Evolutionary conservation across 2,329 filamentous ascomycete species (phyloP).

Genomic region (Trichoderma semiorbis): DNA sequence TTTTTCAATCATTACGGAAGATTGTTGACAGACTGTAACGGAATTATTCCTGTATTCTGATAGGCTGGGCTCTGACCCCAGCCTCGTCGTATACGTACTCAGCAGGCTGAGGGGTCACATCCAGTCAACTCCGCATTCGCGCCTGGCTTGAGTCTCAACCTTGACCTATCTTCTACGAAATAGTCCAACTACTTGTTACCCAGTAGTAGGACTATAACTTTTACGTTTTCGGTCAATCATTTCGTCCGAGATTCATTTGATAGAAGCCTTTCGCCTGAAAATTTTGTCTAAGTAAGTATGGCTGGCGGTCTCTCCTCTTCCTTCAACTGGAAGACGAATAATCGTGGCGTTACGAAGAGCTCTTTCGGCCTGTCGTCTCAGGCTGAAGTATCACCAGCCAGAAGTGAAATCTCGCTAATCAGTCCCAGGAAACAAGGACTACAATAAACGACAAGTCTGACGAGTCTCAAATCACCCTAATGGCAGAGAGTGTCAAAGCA

Average conservation of each 20-base stretch:
- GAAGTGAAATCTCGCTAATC: background rate
- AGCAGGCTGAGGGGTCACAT: background rate
- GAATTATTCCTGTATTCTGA: background rate
- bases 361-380: background rate
- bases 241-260: background rate
- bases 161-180: background rate
- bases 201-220: background rate
- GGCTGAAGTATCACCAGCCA: background rate
- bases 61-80: background rate
- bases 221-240: background rate
- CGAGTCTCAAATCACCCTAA: background rate
- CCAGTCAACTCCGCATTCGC: background rate
- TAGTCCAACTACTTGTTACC: background rate
- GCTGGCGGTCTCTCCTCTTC: background rate
- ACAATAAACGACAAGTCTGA: background rate
- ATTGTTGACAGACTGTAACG: too few species aligned
- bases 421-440: background rate
- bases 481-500: background rate
- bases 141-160: background rate
- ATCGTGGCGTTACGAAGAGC: background rate
- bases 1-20: background rate
- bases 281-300: background rate
- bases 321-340: background rate
- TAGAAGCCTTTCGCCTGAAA: background rate
- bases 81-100: background rate